Evolutionary conservation across 495 filamentous ascomycete genomes (phyloP).

Genomic region (Penicillium robsamsonii): DNA sequence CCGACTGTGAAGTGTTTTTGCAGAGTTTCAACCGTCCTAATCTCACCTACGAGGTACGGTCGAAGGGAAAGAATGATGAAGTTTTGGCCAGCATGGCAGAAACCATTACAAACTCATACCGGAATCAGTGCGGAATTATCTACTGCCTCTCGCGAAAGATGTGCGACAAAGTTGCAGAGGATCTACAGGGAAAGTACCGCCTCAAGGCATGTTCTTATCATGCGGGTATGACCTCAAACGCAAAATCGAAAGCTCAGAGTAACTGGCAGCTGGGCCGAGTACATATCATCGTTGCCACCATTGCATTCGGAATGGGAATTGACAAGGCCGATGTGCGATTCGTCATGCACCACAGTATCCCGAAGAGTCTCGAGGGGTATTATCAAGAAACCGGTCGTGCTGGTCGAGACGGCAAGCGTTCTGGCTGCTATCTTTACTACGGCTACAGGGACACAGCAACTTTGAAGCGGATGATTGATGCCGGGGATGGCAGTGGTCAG

Average conservation of each 20-base stretch:
- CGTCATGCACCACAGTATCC: conserved; percentile 87
- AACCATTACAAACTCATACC: conserved; percentile 65
- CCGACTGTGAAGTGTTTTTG: conserved; percentile 68
- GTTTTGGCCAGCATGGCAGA: conserved; percentile 65
- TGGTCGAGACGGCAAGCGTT: conserved; percentile 82
- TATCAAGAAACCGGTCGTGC: conserved; percentile 97
- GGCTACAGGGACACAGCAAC: conserved; percentile 66
- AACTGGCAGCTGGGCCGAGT: conserved; percentile 75
- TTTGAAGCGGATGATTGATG: conserved; percentile 71
- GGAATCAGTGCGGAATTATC: conserved; percentile 79
- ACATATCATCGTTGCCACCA: conserved; percentile 96
- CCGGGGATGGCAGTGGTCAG: conserved; percentile 67
- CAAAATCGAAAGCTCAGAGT: conserved; percentile 67
- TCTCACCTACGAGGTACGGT: conserved; percentile 76
- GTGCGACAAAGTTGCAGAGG: conserved; percentile 75
- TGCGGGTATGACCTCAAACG: conserved; percentile 63
- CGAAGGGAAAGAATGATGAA: conserved; percentile 54
- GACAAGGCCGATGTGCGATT: conserved; percentile 96
- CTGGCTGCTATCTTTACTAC: conserved; percentile 89
- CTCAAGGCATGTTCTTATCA: conserved; percentile 86
- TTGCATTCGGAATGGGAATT: conserved; percentile 99
- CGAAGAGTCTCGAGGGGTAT: conserved; percentile 96
- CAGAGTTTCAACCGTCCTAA: conserved; percentile 97
- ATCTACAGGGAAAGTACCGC: conserved; percentile 55
- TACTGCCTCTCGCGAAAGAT: conserved; percentile 86